Evolutionary conservation across 176 grass and related monocot genomes (phyloP), one percentile per base, ranked within the genome.

Genomic region (Oryza glaberrima): DNA sequence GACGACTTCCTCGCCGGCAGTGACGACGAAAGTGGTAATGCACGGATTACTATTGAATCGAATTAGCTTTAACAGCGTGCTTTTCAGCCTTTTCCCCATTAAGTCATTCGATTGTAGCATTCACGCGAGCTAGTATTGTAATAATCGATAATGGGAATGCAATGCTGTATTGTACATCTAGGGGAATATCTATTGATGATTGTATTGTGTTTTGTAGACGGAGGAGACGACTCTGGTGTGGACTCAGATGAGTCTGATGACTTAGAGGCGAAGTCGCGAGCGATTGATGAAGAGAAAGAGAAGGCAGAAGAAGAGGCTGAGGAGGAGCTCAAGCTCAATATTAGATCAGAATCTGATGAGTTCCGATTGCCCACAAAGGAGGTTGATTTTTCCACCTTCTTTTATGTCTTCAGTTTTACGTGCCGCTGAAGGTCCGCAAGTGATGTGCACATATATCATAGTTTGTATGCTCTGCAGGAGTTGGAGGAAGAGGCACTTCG

Each of bases 341-440:
- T 99, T 76, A 92, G 69, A 81, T 87, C 81, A 73, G 97, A 99
- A 68, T 92, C 79, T 80, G 94, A 96, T 80, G 94, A 96, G 41
- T 99, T 99, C 81, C 93, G 73, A 70, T 86, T 99, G 81, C 97
- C 97, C 43, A 99, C 86, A 0, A 45, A 86, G 45, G 97, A 96
- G 97, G 97, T 99, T 79, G 65, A 36, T 48, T 34, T 76, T 60
- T 63, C 72, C 11, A 2, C 83, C 66, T 19, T 70, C 51, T 25
- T 52, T 25, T 77, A n/a, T 73, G 11, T 47, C 5, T 14, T 83
- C 22, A 26, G 8, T 49, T 16, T 65, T 36, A 61, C 45, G 43
- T 75, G 4, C 20, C 23, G 79, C 2, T 46, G 69, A 13, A 7
- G 71, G 9, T 30, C 48, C 56, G 9, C 10, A 44, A 44, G 43